These are phyloP conservation scores for Sclerotinia subarctica DNA, from an alignment of 2,329 filamentous ascomycete species.

Conservation along the genomic window DNA sequence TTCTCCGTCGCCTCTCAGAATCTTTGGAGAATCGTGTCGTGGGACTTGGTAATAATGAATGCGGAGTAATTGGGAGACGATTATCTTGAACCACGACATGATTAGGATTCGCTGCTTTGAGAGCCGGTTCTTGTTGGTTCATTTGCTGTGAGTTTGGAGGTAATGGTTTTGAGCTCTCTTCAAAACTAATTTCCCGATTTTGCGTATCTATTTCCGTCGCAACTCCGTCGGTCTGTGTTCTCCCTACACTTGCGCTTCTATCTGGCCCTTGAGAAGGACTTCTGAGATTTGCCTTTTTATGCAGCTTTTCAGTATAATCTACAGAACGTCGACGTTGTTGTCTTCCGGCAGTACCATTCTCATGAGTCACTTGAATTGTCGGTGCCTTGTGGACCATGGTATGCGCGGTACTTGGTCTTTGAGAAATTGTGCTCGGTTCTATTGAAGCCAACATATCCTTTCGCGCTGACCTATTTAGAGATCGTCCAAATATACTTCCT, in stretches of 20 bases:
- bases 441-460: constrained; percentile 42
- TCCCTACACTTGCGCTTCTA: constrained; percentile 48
- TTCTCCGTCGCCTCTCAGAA: constrained; percentile 50
- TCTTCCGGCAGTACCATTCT: constrained; percentile 48
- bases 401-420: constrained; percentile 36
- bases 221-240: constrained; percentile 41
- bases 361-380: constrained; percentile 73
- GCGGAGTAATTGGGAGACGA: constrained; percentile 24
- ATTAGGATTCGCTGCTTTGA: constrained; percentile 24
- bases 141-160: constrained; percentile 33
- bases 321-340: constrained; percentile 23
- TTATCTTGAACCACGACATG: constrained; percentile 25
- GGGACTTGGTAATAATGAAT: constrained; percentile 31
- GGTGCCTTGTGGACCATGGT: constrained; percentile 47
- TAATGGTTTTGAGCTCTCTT: constrained; percentile 23
- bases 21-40: constrained; percentile 50
- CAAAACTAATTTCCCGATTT: constrained; percentile 36
- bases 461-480: constrained; percentile 42
- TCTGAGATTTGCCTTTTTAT: constrained; percentile 40
- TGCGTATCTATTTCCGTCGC: constrained; percentile 36
- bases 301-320: constrained; percentile 38
- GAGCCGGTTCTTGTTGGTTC: constrained; percentile 29
- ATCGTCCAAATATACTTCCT: constrained; percentile 74
- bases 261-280: constrained; percentile 43
- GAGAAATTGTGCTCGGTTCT: constrained; percentile 37